These are phyloP conservation scores for Fagopyrum homotropicum DNA, from an alignment of 148 eudicot species.

Conservation along the genomic window DNA sequence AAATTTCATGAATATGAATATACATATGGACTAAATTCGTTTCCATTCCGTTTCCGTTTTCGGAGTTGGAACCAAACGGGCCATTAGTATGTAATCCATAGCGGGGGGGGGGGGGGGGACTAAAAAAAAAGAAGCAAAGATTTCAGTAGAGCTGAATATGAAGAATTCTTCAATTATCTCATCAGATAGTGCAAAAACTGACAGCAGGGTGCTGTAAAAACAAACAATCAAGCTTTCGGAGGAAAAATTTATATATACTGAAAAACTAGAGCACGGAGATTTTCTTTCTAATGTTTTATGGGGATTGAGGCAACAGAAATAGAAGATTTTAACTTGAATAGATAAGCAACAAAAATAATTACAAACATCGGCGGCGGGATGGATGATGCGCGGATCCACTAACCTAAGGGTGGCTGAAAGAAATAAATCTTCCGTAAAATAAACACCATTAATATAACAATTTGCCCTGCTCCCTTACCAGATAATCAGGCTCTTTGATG, in stretches of 20 bases:
- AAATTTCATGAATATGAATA: no score
- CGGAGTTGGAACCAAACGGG: no score
- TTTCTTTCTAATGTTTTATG: not conserved
- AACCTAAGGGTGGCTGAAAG: not conserved
- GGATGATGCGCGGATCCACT: not conserved
- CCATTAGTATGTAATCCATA: not conserved
- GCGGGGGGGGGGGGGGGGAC: no score
- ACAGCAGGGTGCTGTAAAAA: not conserved
- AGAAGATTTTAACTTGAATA: not conserved
- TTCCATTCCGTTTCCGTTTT: no score
- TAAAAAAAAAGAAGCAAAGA: not conserved
- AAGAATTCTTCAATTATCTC: not conserved
- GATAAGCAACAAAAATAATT: not conserved
- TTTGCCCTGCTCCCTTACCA: conserved; percentile 30
- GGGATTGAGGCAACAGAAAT: not conserved
- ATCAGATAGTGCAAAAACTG: not conserved
- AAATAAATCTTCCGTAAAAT: not conserved
- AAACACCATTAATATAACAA: conserved; percentile 15
- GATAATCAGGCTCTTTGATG: conserved; percentile 95
- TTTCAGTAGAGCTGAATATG: conserved; percentile 2
- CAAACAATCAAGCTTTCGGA: not conserved
- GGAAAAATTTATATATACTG: not conserved
- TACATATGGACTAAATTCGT: no score
- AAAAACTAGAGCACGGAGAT: not conserved
- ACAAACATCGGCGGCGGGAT: not conserved